Evolutionary conservation across 179 eudicot genomes (phyloP).

Genomic region (Silene coronaria): DNA sequence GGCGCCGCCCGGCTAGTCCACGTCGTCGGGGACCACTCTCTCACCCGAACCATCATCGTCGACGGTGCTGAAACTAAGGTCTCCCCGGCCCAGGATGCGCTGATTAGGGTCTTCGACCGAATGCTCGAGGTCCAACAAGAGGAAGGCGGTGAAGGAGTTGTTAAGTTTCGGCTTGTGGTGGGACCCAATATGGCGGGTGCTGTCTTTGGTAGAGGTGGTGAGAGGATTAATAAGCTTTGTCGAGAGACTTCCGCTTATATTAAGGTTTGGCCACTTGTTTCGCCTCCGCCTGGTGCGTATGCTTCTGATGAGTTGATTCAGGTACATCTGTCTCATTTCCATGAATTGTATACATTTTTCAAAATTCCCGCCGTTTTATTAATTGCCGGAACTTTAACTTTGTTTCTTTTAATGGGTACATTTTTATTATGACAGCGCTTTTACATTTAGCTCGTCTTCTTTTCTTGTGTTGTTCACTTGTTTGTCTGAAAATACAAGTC

Average conservation of each 20-base stretch:
- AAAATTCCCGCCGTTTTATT: not conserved
- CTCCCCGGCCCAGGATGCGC: constrained; percentile 31
- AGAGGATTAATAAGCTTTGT: constrained; percentile 13
- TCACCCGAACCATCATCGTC: constrained; percentile 11
- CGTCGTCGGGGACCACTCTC: constrained; percentile 14
- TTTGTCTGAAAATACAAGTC: no score
- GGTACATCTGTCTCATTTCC: constrained; percentile 1
- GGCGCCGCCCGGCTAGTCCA: constrained; percentile 20
- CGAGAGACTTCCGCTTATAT: constrained; percentile 17
- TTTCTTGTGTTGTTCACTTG: not conserved
- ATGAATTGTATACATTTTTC: not conserved
- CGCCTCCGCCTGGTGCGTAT: constrained; percentile 20
- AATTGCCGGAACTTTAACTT: no score
- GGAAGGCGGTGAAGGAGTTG: not conserved
- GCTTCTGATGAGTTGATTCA: constrained; percentile 25
- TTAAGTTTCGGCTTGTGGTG: constrained; percentile 26
- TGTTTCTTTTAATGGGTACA: not conserved
- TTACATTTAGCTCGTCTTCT: not conserved
- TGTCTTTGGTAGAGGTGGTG: constrained; percentile 27
- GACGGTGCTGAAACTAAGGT: constrained; percentile 7
- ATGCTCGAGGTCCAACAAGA: constrained; percentile 14
- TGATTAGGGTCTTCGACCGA: constrained; percentile 36
- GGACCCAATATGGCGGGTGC: constrained; percentile 23
- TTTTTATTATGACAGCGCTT: not conserved
- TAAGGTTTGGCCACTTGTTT: constrained; percentile 16